Conservation (phyloP, 345 rosid genomes). For the thale cress (Arabidopsis thaliana) region DNA sequence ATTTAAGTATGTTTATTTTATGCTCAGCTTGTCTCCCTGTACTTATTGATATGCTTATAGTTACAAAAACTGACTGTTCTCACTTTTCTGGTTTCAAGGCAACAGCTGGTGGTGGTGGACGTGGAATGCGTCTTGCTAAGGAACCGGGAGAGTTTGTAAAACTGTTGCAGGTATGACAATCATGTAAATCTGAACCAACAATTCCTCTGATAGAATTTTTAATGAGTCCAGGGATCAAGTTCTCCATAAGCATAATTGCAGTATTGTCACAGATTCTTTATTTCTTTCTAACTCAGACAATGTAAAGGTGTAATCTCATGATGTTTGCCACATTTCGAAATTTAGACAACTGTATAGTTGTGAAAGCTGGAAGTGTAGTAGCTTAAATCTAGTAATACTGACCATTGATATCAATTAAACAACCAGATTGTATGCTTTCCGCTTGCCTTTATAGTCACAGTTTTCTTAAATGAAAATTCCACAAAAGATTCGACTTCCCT, state of each 20-base stretch:
- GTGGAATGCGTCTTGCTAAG: constrained; percentile 99
- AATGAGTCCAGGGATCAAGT: background rate
- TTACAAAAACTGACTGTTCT: constrained; percentile 9
- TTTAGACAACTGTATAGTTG: no score
- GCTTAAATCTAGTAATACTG: background rate
- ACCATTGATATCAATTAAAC: background rate
- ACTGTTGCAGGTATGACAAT: constrained; percentile 74
- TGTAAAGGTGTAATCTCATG: background rate
- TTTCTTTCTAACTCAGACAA: background rate
- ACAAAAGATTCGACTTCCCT: background rate
- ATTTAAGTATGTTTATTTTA: background rate
- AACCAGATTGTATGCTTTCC: background rate
- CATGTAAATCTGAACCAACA: constrained; percentile 11
- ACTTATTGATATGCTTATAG: background rate
- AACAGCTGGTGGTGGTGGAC: constrained; percentile 99
- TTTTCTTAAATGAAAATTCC: background rate
- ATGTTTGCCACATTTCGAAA: background rate
- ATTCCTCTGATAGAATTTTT: background rate
- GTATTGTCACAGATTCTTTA: background rate
- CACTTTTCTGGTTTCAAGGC: constrained; percentile 58
- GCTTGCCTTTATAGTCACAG: background rate
- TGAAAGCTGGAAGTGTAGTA: background rate
- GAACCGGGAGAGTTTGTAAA: constrained; percentile 95
- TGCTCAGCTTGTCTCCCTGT: background rate
- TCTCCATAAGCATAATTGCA: background rate